Conservation (phyloP, 805 yeast genomes). For the Candida vaughaniae region DNA sequence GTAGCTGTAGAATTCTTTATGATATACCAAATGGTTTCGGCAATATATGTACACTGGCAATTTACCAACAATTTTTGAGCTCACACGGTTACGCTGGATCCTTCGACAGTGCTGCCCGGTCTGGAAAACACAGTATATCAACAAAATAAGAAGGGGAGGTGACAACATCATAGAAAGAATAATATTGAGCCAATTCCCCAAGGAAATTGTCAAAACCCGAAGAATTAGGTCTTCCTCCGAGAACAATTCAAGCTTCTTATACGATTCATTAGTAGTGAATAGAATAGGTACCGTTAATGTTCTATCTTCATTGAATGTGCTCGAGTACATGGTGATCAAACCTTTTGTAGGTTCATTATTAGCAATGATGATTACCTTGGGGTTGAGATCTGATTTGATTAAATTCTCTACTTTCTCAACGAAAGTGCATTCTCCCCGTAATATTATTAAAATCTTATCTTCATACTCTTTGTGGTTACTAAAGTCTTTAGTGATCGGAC, state of each 20-base stretch:
- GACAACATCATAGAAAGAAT: conserved; percentile 42
- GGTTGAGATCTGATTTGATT: conserved; percentile 34
- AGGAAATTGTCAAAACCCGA: conserved; percentile 29
- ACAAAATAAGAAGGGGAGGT: conserved; percentile 39
- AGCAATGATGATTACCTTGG: conserved; percentile 55
- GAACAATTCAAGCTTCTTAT: conserved; percentile 16
- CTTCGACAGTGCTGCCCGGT: conserved; percentile 27
- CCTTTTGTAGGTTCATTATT: conserved; percentile 48
- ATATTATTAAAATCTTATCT: conserved; percentile 27
- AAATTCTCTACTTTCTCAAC: conserved; percentile 49
- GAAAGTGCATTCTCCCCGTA: conserved; percentile 57
- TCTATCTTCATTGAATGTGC: conserved; percentile 40
- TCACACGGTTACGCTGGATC: conserved; percentile 24
- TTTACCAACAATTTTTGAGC: conserved; percentile 31
- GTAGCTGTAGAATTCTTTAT: conserved; percentile 26
- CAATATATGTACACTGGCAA: conserved; percentile 40
- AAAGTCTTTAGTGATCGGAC: conserved; percentile 11
- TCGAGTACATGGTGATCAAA: conserved; percentile 55
- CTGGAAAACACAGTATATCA: conserved; percentile 32
- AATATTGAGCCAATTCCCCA: conserved; percentile 39
- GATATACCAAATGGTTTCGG: conserved; percentile 32
- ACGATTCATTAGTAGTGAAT: conserved; percentile 49
- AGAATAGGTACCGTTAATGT: conserved; percentile 47
- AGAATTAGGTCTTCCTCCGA: conserved; percentile 13
- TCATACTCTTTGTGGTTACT: conserved; percentile 14